Evolutionary conservation across 2,329 filamentous ascomycete species (phyloP).

Genomic region (Pseudopithomyces maydicus): DNA sequence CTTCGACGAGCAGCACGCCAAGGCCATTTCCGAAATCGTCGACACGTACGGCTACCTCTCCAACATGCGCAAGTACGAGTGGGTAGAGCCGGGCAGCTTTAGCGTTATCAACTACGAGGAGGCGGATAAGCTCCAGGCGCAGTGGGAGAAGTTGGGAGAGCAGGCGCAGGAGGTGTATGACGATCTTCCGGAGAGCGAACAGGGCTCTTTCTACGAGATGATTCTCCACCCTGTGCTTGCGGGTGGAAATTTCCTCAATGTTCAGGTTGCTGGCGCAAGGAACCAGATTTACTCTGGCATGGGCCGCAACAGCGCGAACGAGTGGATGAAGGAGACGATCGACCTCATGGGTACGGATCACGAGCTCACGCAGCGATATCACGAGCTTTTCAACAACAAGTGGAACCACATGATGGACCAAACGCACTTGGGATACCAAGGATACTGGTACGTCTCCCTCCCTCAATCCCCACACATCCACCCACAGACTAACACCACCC

Average conservation of each 20-base stretch:
- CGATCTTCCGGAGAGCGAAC: slow-evolving; percentile 54
- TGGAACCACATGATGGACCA: slow-evolving; percentile 50
- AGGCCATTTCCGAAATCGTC: slow-evolving; percentile 58
- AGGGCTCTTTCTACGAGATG: slow-evolving; percentile 67
- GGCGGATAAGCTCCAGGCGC: slow-evolving; percentile 61
- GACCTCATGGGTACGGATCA: slow-evolving; percentile 45
- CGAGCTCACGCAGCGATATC: slow-evolving; percentile 42
- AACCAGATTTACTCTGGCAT: slow-evolving; percentile 44
- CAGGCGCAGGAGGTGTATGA: slow-evolving; percentile 63
- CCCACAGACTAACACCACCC: slow-evolving; percentile 24
- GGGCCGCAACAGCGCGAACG: slow-evolving; percentile 46
- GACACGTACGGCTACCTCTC: slow-evolving; percentile 63
- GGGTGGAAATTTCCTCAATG: slow-evolving; percentile 61
- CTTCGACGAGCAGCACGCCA: slow-evolving; percentile 57
- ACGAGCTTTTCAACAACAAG: slow-evolving; percentile 43
- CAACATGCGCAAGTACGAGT: slow-evolving; percentile 66
- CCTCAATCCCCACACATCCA: slow-evolving; percentile 44
- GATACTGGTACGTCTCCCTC: slow-evolving; percentile 49
- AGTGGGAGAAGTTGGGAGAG: slow-evolving; percentile 60
- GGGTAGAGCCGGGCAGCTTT: slow-evolving; percentile 63
- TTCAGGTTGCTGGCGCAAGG: slow-evolving; percentile 43
- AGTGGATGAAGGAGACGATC: slow-evolving; percentile 42
- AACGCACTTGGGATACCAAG: slow-evolving; percentile 47
- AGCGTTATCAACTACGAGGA: slow-evolving; percentile 69
- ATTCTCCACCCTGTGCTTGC: slow-evolving; percentile 65